phyloP scores from a whole-genome alignment of 208 protist genomes.

The Spongospora subterranea region DNA sequence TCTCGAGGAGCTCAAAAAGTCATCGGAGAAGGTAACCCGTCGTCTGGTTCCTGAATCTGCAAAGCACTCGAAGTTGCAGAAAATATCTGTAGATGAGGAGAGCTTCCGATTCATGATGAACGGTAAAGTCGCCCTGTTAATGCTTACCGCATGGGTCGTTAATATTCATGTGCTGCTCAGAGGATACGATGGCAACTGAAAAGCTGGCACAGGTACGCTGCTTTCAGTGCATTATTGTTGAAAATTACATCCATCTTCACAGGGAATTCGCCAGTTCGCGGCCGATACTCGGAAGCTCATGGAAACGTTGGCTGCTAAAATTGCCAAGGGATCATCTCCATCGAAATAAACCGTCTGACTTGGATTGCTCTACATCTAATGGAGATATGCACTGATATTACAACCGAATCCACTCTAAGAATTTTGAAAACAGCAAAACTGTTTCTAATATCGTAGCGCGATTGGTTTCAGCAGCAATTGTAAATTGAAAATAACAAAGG shows the following conservation, averaged over 20 bases:
- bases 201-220: no score
- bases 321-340: no score
- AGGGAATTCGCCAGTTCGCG: slow-evolving; percentile 71
- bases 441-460: no score
- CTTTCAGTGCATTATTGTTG: no score
- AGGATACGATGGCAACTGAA: slow-evolving; percentile 69
- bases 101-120: not conserved
- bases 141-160: not conserved
- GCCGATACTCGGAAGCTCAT: slow-evolving; percentile 71
- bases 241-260: no score
- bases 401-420: no score
- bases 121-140: slow-evolving; percentile 32
- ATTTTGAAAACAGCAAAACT: no score
- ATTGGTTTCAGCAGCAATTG: no score
- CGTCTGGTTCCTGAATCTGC: slow-evolving; percentile 54
- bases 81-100: slow-evolving; percentile 14
- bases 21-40: slow-evolving; percentile 15
- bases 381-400: no score
- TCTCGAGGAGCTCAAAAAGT: slow-evolving; percentile 65
- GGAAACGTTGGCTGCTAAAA: slow-evolving; percentile 19
- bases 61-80: not conserved
- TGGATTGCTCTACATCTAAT: no score
- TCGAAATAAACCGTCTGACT: no score
- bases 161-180: slow-evolving; percentile 58
- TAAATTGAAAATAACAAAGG: no score